These are phyloP conservation scores for Beauveria bassiana DNA, from an alignment of 2,329 filamentous ascomycete species.

Conservation along the genomic window DNA sequence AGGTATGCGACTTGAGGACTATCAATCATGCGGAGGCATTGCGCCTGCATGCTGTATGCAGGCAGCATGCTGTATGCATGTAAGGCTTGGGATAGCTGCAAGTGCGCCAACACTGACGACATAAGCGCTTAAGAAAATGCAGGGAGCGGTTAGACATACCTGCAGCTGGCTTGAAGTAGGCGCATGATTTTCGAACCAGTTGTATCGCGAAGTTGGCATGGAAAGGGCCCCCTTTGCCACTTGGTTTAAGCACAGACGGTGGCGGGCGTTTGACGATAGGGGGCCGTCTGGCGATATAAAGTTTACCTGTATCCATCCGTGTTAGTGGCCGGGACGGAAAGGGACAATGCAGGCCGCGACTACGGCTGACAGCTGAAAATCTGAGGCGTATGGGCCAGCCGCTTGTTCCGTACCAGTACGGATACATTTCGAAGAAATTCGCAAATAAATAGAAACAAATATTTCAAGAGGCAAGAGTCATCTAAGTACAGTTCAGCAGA, in stretches of 20 bases:
- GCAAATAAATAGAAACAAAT: background rate
- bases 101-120: too few relatives aligned
- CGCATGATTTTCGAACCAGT: background rate
- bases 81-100: too few relatives aligned
- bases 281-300: background rate
- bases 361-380: background rate
- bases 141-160: too few relatives aligned
- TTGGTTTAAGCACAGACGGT: background rate
- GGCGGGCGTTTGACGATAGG: background rate
- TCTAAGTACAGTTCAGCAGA: background rate
- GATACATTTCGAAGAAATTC: background rate
- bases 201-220: background rate
- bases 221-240: background rate
- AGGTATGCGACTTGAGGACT: too few relatives aligned
- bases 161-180: background rate
- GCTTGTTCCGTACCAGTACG: background rate
- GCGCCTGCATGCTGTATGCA: background rate
- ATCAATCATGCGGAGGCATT: background rate
- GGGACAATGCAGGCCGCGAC: background rate
- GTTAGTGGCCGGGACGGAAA: background rate
- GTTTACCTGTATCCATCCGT: background rate
- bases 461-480: background rate
- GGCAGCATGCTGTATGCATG: too few relatives aligned
- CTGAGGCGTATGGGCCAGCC: background rate
- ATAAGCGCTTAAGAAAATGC: background rate